Conservation (phyloP, 2,329 filamentous ascomycete species). For the Aspergillus hiratsukae region DNA sequence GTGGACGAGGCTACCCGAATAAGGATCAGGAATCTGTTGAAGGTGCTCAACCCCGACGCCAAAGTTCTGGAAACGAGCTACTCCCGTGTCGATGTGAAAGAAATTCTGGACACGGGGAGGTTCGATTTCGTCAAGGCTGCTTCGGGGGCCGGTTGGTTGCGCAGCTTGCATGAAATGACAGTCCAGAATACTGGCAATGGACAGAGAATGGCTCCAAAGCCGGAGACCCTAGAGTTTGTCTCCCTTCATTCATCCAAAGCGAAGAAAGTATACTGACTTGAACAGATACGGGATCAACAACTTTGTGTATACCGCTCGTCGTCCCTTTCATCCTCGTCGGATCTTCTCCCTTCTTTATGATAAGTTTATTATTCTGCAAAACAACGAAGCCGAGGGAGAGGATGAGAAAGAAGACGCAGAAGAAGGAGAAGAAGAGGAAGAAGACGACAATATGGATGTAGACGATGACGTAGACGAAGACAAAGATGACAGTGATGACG, state of each 20-base stretch:
- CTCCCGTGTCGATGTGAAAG: conserved; percentile 55
- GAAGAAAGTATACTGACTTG: neutral
- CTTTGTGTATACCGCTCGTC: conserved; percentile 62
- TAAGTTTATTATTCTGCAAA: conserved; percentile 44
- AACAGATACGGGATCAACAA: conserved; percentile 62
- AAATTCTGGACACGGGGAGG: conserved; percentile 61
- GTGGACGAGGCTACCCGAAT: conserved; percentile 46
- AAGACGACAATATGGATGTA: conserved; percentile 25
- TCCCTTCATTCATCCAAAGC: neutral
- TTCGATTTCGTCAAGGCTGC: conserved; percentile 64
- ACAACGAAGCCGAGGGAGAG: conserved; percentile 24
- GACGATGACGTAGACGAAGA: conserved; percentile 27
- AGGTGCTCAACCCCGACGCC: conserved; percentile 61
- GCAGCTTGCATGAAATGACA: conserved; percentile 65
- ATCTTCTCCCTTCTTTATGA: conserved; percentile 41
- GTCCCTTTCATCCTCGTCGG: conserved; percentile 45
- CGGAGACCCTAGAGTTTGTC: conserved; percentile 62
- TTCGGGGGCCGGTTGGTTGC: conserved; percentile 64
- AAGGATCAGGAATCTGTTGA: conserved; percentile 52
- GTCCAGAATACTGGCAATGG: conserved; percentile 52
- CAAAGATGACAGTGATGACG: conserved; percentile 16
- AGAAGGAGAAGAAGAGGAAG: conserved; percentile 21
- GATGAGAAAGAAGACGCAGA: conserved; percentile 24
- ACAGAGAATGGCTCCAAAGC: conserved; percentile 59
- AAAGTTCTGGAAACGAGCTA: conserved; percentile 60